These are phyloP conservation scores for Leishmania amazonensis DNA, from an alignment of 208 protist species.

Conservation along the genomic window DNA sequence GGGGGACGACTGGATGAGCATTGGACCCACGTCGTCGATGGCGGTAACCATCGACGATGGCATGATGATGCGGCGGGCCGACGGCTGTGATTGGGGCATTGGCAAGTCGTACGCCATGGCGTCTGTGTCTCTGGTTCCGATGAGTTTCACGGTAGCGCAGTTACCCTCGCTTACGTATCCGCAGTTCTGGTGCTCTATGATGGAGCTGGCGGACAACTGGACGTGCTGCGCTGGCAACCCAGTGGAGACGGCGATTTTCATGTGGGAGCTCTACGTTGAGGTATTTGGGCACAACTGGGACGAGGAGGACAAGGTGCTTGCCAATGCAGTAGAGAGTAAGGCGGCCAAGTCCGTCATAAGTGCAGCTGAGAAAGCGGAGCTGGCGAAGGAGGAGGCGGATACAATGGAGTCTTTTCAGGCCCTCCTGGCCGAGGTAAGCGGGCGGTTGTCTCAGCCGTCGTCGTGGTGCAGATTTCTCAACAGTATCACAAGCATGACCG, in stretches of 20 bases:
- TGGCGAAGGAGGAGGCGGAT: conserved; percentile 32
- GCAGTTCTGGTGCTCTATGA: conserved; percentile 88
- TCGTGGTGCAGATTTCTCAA: conserved; percentile 9
- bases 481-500: not conserved
- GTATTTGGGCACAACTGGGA: conserved; percentile 83
- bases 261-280: conserved; percentile 84
- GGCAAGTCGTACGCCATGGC: not conserved
- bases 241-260: conserved; percentile 69
- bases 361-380: conserved; percentile 16
- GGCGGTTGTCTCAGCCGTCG: conserved; percentile 3
- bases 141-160: conserved; percentile 27
- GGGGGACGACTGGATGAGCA: conserved; percentile 13
- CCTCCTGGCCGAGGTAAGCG: conserved; percentile 41
- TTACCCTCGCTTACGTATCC: conserved; percentile 75
- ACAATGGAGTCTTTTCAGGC: conserved; percentile 49
- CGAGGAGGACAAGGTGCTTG: conserved; percentile 59
- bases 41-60: not conserved
- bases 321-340: conserved; percentile 38
- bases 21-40: conserved; percentile 4
- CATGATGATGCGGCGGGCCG: not conserved
- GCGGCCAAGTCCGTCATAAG: conserved; percentile 17
- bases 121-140: conserved; percentile 14
- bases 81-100: not conserved
- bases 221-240: conserved; percentile 66
- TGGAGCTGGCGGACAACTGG: conserved; percentile 90